Base-by-base conservation (phyloP, 1,284 basidiomycete species). In the Singerocomus inundabilis region DNA sequence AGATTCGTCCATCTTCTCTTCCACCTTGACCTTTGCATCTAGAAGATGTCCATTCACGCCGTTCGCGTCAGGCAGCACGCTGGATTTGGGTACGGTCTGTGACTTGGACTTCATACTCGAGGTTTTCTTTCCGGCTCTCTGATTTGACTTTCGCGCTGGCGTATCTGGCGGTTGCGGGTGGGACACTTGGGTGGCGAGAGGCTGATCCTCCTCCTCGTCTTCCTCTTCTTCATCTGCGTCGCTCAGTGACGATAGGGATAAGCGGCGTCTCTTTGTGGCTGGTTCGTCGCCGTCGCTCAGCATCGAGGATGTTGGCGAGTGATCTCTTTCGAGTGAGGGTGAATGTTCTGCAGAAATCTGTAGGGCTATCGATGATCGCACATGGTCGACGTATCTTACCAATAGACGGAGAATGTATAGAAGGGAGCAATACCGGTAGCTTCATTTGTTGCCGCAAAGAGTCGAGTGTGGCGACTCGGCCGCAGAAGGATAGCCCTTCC, bases 391-490 rank as follows among this genome's bases (percentile, higher is more conserved):
- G 38, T 15, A 18, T 53, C 56, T 48, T 26, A 69, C 67, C 67
- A 29, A 51, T 36, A 16, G 64, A 64, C 5, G 68, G 63, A 29
- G 66, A 59, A 38, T 62, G 63, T 48, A 75, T 70, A 29, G 76
- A 78, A 43, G 76, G 72, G 49, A 72, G 68, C 30, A 79, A 72
- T 15, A 74, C 71, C 1, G 76, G 75, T 21, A 77, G 68, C 38
- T 72, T 74, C 77, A 93, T 84, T 68, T 90, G 88, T 61, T 84
- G 83, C 52, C 85, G 77, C 48, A 95, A 68, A 7, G 86, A 86
- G n/a, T n/a, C n/a, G n/a, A n/a, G n/a, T n/a, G n/a, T n/a, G n/a
- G n/a, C n/a, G n/a, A n/a, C n/a, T n/a, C n/a, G n/a, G n/a, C n/a
- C n/a, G n/a, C n/a, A n/a, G n/a, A n/a, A n/a, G n/a, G n/a, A n/a